A percentile compares a stretch with the other conserved stretches of the same genome.
Conservation (phyloP, 805 yeast species). For the Wilhelminamyces savonicus region DNA sequence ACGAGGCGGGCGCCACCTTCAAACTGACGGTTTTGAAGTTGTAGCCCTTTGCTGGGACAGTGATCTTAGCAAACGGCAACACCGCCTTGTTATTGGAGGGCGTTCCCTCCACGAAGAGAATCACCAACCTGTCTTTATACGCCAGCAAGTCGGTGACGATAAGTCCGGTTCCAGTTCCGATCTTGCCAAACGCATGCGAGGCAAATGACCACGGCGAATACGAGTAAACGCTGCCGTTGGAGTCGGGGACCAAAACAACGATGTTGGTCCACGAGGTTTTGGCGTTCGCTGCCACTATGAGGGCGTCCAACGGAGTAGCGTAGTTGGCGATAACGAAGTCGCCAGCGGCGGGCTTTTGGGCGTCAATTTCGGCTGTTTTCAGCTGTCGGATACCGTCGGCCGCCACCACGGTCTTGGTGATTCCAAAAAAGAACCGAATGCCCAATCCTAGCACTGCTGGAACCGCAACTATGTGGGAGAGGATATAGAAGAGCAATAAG, state of each 20-base stretch:
- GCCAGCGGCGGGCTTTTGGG: constrained; percentile 32
- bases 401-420: constrained; percentile 29
- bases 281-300: constrained; percentile 26
- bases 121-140: constrained; percentile 39
- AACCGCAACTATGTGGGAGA: constrained; percentile 12
- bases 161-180: constrained; percentile 2
- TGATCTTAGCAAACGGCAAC: constrained; percentile 42
- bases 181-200: constrained; percentile 11
- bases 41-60: constrained; percentile 10
- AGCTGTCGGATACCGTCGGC: constrained; percentile 48
- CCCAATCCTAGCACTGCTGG: constrained; percentile 12
- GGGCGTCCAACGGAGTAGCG: constrained; percentile 52
- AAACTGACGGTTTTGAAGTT: constrained; percentile 30
- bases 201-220: constrained; percentile 23
- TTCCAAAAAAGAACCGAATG: constrained; percentile 21
- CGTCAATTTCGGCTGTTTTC: constrained; percentile 23
- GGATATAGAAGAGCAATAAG: constrained; percentile 2
- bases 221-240: constrained; percentile 21
- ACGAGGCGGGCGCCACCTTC: constrained; percentile 29
- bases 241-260: constrained; percentile 35
- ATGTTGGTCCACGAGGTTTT: constrained; percentile 15
- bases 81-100: constrained; percentile 78
- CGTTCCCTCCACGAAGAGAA: constrained; percentile 73
- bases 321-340: constrained; percentile 54
- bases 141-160: constrained; percentile 14